These are phyloP conservation scores for Raffaelea arxii DNA, from an alignment of 2,329 filamentous ascomycete genomes.

Conservation along the genomic window DNA sequence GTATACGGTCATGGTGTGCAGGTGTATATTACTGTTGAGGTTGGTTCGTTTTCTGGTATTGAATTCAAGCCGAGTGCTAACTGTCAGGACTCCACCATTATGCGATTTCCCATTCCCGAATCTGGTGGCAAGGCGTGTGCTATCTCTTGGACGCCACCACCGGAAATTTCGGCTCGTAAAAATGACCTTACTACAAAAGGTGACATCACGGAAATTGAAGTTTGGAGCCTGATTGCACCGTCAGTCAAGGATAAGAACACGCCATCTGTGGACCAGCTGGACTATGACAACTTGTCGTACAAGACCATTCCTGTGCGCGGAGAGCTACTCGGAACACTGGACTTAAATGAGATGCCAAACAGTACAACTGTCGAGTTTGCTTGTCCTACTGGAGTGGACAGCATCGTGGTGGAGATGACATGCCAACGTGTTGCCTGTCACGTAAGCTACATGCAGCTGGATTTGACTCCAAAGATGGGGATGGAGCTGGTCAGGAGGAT, in stretches of 20 bases:
- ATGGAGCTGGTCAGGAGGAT: not conserved
- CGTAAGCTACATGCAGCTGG: slow-evolving; percentile 1
- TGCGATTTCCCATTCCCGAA: slow-evolving; percentile 1
- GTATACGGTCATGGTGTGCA: not conserved
- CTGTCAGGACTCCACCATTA: slow-evolving; percentile 1
- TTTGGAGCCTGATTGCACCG: slow-evolving; percentile 1
- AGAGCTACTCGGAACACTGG: not conserved
- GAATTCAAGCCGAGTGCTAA: not conserved
- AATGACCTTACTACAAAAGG: slow-evolving; percentile 2
- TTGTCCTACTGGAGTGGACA: not conserved
- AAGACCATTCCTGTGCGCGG: not conserved
- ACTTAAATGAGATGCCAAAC: not conserved
- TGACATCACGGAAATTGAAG: slow-evolving; percentile 1
- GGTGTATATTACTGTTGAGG: slow-evolving; percentile 2
- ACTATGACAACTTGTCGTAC: slow-evolving; percentile 3
- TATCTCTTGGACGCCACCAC: not conserved
- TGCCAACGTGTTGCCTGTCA: slow-evolving; percentile 2
- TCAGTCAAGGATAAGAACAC: not conserved
- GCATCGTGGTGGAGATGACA: slow-evolving; percentile 1
- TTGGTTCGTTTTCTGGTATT: not conserved
- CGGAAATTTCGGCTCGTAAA: not conserved
- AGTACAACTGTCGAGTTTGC: slow-evolving; percentile 2
- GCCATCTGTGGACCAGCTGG: not conserved
- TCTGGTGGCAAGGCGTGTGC: not conserved
- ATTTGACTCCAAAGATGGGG: not conserved